phyloP scores from a whole-genome alignment of 1,284 basidiomycete species.

The Cryptococcus sp. region DNA sequence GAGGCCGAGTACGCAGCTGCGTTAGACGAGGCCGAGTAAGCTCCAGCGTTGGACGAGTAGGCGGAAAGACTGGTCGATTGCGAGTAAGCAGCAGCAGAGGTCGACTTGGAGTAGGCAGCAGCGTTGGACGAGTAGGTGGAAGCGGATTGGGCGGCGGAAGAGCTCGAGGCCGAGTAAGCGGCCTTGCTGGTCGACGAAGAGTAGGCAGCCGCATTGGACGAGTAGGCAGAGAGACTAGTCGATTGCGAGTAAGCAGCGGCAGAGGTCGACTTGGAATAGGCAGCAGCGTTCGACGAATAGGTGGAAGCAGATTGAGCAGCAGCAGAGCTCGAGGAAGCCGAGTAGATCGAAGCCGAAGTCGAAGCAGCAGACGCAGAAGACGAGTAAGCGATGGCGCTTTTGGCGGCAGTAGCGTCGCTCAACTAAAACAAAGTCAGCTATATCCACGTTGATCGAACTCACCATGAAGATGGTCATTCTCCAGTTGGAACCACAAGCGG shows the following conservation, averaged over 20 bases:
- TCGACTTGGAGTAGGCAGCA: background rate
- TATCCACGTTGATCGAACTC: background rate
- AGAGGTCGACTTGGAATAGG: background rate
- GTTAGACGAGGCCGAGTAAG: no score
- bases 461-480: slow-evolving; percentile 3
- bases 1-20: slow-evolving; percentile 6
- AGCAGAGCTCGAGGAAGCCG: background rate
- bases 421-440: background rate
- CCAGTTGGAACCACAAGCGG: slow-evolving; percentile 26
- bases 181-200: background rate
- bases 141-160: background rate
- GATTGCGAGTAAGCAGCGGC: slow-evolving; percentile 1
- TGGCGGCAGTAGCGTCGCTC: background rate
- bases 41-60: background rate
- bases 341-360: background rate
- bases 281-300: background rate
- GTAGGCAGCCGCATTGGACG: background rate
- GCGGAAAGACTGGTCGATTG: background rate
- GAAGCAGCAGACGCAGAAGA: background rate
- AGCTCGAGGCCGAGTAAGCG: background rate
- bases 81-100: slow-evolving; percentile 1
- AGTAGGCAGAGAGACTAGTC: background rate
- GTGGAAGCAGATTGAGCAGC: background rate
- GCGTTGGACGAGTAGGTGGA: background rate
- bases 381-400: background rate